Evolutionary conservation across 164 flowering plant species (phyloP).

Genomic region (Magnolia officinalis): DNA sequence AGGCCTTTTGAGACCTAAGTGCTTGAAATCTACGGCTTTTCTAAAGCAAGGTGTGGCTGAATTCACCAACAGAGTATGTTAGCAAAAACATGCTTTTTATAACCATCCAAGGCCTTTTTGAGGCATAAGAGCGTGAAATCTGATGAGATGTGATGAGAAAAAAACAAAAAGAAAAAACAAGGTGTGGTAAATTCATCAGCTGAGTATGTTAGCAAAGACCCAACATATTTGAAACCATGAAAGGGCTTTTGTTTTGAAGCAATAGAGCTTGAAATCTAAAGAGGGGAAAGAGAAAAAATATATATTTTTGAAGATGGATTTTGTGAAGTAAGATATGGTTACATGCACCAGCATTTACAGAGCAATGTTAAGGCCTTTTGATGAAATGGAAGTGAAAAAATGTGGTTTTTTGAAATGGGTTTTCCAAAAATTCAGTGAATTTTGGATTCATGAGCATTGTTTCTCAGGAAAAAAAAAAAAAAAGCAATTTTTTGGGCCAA

Average conservation of each 20-base stretch:
- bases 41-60: not conserved
- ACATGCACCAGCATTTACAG: not conserved
- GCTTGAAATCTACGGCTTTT: not conserved
- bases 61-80: not conserved
- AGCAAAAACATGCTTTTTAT: not conserved
- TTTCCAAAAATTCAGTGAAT: not conserved
- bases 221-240: constrained; percentile 11
- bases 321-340: not conserved
- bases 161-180: too few species aligned
- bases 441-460: too few species aligned
- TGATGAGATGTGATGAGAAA: not conserved
- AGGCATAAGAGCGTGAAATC: not conserved
- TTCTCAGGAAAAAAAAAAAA: too few species aligned
- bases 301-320: not conserved
- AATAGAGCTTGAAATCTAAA: constrained; percentile 2
- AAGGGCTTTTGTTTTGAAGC: constrained; percentile 16
- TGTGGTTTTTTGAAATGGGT: constrained; percentile 1
- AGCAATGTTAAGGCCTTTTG: too few species aligned
- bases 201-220: not conserved
- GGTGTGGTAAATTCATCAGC: too few species aligned
- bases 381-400: not conserved
- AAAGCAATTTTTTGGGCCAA: too few species aligned
- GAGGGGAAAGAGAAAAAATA: not conserved
- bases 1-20: not conserved
- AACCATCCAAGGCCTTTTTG: not conserved